Evolutionary conservation across 1,139 yeast genomes (phyloP).

Genomic region (Ogataea hybrid): DNA sequence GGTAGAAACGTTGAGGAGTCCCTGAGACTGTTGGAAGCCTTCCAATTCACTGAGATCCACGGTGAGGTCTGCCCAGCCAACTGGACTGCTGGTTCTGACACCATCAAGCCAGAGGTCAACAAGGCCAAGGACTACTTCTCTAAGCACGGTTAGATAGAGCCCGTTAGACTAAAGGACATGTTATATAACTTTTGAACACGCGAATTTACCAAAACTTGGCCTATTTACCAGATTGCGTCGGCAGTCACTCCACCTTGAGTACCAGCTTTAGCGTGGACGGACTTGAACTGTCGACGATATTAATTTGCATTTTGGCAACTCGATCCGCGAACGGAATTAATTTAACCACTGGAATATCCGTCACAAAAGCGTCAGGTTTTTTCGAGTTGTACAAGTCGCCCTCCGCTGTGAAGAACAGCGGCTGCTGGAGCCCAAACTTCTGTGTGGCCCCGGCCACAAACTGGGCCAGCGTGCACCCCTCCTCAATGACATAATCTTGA

Average conservation of each 20-base stretch:
- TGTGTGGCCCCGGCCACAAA: slow-evolving; percentile 16
- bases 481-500: slow-evolving; percentile 12
- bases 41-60: too few relatives aligned
- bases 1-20: too few relatives aligned
- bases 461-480: slow-evolving; percentile 11
- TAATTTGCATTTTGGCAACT: slow-evolving; percentile 9
- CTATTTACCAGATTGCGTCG: background rate
- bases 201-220: background rate
- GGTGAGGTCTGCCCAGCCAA: too few relatives aligned
- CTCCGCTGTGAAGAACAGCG: slow-evolving; percentile 19
- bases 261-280: slow-evolving; percentile 9
- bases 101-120: too few relatives aligned
- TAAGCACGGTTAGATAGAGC: slow-evolving; percentile 29
- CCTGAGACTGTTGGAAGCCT: too few relatives aligned
- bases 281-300: slow-evolving; percentile 10
- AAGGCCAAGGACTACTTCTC: slow-evolving; percentile 75
- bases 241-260: background rate
- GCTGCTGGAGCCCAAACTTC: slow-evolving; percentile 16
- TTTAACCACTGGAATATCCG: slow-evolving; percentile 1
- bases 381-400: slow-evolving; percentile 28
- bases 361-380: background rate
- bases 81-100: too few relatives aligned
- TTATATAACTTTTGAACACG: background rate
- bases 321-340: slow-evolving; percentile 14
- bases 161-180: background rate